Conservation (phyloP, 108 stramenopile genomes). For the Bacterosira constricta region DNA sequence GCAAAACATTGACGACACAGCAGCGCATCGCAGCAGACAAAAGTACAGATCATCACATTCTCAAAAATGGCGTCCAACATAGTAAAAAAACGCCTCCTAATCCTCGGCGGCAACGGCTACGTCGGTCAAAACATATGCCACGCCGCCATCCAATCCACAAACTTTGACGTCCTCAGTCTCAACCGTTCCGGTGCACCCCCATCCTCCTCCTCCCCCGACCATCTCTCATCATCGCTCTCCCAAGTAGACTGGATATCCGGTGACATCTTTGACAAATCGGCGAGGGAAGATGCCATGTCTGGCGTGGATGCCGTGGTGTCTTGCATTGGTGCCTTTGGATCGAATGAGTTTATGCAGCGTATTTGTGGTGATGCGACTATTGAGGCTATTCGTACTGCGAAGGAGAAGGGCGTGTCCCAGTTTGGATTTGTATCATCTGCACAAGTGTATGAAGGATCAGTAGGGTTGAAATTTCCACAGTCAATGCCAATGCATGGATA, state of each 20-base stretch:
- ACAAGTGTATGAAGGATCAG: conserved; percentile 48
- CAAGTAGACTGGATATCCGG: conserved; percentile 63
- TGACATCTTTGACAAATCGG: conserved; percentile 59
- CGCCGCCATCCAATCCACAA: conserved; percentile 49
- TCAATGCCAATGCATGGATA: conserved; percentile 63
- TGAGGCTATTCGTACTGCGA: conserved; percentile 56
- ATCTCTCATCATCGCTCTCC: conserved; percentile 18
- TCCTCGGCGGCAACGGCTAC: conserved; percentile 82
- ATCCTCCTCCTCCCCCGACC: background rate
- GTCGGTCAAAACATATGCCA: conserved; percentile 77
- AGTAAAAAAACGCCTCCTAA: conserved; percentile 39
- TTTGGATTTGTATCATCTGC: conserved; percentile 80
- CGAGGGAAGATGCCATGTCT: conserved; percentile 48
- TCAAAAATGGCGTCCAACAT: conserved; percentile 4
- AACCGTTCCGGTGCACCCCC: conserved; percentile 64
- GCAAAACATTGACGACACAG: no score
- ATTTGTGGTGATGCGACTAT: conserved; percentile 81
- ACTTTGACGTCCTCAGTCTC: conserved; percentile 52
- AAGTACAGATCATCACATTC: no score
- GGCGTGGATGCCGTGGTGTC: conserved; percentile 60
- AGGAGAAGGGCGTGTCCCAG: conserved; percentile 37
- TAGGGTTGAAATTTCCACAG: conserved; percentile 40
- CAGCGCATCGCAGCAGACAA: no score
- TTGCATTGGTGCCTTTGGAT: conserved; percentile 76
- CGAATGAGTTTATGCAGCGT: conserved; percentile 71